Conservation (phyloP, 2,329 filamentous ascomycete genomes). For the Xylariaceae sp. region DNA sequence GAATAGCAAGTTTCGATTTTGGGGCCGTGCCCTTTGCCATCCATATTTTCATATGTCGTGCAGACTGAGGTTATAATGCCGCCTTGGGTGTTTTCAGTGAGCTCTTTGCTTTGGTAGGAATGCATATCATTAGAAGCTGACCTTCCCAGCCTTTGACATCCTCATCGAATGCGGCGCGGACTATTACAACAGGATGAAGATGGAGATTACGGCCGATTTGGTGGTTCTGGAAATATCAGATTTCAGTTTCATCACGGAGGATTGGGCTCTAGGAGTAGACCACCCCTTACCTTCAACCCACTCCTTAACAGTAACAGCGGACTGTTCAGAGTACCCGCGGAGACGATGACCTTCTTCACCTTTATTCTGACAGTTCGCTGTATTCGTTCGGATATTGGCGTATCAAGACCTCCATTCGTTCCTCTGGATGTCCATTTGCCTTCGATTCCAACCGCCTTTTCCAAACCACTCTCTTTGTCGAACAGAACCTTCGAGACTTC, state of each 20-base stretch:
- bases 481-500: conserved; percentile 55
- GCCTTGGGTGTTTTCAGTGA: conserved; percentile 40
- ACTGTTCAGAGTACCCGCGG: conserved; percentile 70
- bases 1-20: conserved; percentile 77
- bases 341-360: conserved; percentile 77
- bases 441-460: conserved; percentile 64
- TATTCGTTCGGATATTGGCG: conserved; percentile 43
- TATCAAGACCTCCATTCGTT: conserved; percentile 53
- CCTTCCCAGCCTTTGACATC: conserved; percentile 67
- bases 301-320: conserved; percentile 74
- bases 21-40: conserved; percentile 72
- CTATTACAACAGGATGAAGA: conserved; percentile 66
- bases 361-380: conserved; percentile 64
- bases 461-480: conserved; percentile 45
- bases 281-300: conserved; percentile 60
- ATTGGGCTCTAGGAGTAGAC: neutral
- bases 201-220: conserved; percentile 80
- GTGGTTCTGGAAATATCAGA: conserved; percentile 51
- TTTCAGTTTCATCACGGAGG: neutral
- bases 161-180: conserved; percentile 62
- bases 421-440: conserved; percentile 75
- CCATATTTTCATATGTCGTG: conserved; percentile 73
- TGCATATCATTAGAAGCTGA: conserved; percentile 18
- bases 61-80: conserved; percentile 76
- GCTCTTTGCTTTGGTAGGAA: neutral